Evolutionary conservation across 106 monocot species (phyloP), one percentile per base, ranked within the genome.

Genomic region (Gastrodia elata): DNA sequence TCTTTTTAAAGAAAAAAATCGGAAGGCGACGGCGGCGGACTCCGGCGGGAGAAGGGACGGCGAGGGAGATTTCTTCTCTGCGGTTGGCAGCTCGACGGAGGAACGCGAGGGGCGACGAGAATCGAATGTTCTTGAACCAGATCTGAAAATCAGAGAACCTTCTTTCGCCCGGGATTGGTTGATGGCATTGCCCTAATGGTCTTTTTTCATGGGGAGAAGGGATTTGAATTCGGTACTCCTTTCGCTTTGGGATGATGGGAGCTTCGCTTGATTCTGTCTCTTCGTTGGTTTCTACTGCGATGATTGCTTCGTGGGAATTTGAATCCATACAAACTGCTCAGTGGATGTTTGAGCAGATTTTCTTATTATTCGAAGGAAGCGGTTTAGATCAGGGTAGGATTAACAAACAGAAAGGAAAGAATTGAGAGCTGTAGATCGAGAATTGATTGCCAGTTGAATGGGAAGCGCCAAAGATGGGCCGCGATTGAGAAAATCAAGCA

Each of bases 41-140:
- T 16, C 82, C 82, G 1, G 70, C 82, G 4, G 82, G 77, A 10
- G 82, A 82, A 16, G 82, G 82, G 6, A 78, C 73, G 0, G 74
- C 68, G 27, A 78, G 77, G 4, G 82, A 82, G 41, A 74, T 30
- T 70, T 74, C 77, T n/a, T 82, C 82, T 26, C 70, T 39, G 28
- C 48, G 52, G 73, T 64, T 15, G 16, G 71, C 78, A 0, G 68
- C 58, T 26, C 73, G 39, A 18, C 78, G 58, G 59, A 82, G 71
- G 39, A 68, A 4, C 26, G 82, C 68, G 13, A 82, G 46, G 16
- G 82, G 74, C 16, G 82, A 78, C 32, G 77, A n/a, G 59, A 82
- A 34, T 13, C 78, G 68, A 58, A 74, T 56, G 13, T 75, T 61
- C 68, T 27, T 68, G 13, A 78, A 42, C 77, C 77, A 82, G 2